Evolutionary conservation across 352 stramenopile genomes (phyloP).

Genomic region (Blastocystis sp.): DNA sequence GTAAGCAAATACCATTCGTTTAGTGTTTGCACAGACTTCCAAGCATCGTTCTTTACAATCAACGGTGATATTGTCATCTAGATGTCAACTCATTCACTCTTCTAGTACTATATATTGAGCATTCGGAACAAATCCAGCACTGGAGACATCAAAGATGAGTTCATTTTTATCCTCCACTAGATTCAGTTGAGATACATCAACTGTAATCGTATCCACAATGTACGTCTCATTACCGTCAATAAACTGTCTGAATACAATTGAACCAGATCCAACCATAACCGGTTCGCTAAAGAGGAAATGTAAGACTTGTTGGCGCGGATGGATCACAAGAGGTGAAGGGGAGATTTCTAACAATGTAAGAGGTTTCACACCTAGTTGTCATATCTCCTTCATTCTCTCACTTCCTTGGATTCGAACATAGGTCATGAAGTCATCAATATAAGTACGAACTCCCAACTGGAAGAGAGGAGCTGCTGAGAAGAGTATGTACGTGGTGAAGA

Average conservation of each 20-base stretch:
- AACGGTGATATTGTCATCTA: background rate
- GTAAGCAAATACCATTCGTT: background rate
- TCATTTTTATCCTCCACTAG: background rate
- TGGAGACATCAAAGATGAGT: background rate
- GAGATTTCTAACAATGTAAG: background rate
- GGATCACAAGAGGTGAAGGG: background rate
- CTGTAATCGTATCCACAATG: background rate
- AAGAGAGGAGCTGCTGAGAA: background rate
- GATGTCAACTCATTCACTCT: background rate
- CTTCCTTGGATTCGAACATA: background rate
- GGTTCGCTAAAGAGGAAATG: background rate
- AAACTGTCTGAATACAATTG: background rate
- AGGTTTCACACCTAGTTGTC: background rate
- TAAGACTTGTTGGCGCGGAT: background rate
- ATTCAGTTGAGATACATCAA: background rate
- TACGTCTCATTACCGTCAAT: background rate
- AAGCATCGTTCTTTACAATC: slow-evolving; percentile 20
- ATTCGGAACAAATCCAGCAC: background rate
- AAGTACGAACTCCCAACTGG: background rate
- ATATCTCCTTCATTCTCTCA: background rate
- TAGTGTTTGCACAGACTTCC: background rate
- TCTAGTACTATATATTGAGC: background rate
- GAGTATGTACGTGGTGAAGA: slow-evolving; percentile 1
- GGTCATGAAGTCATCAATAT: background rate
- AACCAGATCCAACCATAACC: background rate